Evolutionary conservation across 2,329 filamentous ascomycete genomes (phyloP), one percentile per base, ranked within the genome.

Genomic region (Paraconiothyrium sp.): DNA sequence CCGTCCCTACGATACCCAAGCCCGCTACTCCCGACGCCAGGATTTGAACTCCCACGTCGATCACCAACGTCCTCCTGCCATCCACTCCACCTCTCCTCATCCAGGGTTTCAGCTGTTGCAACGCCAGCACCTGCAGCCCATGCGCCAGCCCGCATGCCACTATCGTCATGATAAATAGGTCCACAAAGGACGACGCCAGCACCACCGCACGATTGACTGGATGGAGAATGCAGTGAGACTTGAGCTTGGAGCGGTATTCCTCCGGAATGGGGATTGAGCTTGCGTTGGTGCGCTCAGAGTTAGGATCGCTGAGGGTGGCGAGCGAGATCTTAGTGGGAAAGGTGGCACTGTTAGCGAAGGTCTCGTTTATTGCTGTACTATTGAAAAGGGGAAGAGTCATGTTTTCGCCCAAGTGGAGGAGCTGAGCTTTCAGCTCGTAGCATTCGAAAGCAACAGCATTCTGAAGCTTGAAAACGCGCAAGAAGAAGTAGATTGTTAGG

Each of bases 361-460:
- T 39, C 5, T 1, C 34, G 37, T 34, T 14, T 0, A 6, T 8
- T 8, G 14, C 8, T n/a, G 32, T 57, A n/a, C 16, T 24, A 9
- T 57, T 48, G 3, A 9, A 4, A 34, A 30, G 16, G 1, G 20
- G 24, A 7, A 43, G 16, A 4, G 39, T 47, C 3, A 22, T 20
- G 14, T 54, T 44, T 22, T 44, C 48, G 24, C 16, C 10, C 3
- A 50, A 32, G 16, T 54, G 20, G 16, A 46, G 20, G 27, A 59
- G 41, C 20, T 60, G 43, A 11, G 24, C 34, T 20, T 56, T 35
- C 16, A 60, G 35, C 27, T 60, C 46, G 35, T 43, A 56, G 44
- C 58, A 60, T 14, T 56, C 58, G 51, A 56, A 56, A 5, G 51
- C 34, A 3, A 60, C 35, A 6, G 22, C 44, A 20, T 35, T 37